A percentile compares a stretch with the other conserved stretches of the same genome.
Evolutionary conservation across 2,329 filamentous ascomycete genomes (phyloP).

Genomic region (Aureobasidium lini): DNA sequence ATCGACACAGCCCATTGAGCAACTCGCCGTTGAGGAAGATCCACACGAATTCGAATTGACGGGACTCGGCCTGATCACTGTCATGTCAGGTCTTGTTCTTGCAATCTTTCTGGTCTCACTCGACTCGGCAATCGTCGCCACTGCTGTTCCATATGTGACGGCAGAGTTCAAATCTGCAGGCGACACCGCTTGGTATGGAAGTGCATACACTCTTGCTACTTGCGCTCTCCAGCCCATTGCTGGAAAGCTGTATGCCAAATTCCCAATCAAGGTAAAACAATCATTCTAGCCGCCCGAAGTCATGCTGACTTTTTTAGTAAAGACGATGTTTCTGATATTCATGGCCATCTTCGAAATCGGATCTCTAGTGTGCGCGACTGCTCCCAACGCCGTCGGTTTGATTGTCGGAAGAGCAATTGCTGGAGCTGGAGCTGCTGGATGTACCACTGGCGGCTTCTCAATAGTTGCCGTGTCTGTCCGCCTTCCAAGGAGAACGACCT

Average conservation of each 20-base stretch:
- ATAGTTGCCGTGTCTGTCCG: constrained; percentile 39
- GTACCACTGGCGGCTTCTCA: constrained; percentile 27
- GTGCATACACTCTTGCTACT: constrained; percentile 37
- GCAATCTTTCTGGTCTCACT: constrained; percentile 4
- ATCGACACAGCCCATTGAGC: neutral
- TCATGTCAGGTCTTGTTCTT: neutral
- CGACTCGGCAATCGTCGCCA: constrained; percentile 24
- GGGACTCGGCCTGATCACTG: neutral
- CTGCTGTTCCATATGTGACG: constrained; percentile 33
- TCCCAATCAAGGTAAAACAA: constrained; percentile 26
- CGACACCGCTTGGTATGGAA: constrained; percentile 34
- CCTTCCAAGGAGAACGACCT: constrained; percentile 33
- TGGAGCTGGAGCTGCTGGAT: constrained; percentile 34
- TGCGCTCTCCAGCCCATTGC: constrained; percentile 38
- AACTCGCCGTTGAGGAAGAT: neutral
- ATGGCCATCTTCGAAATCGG: constrained; percentile 48
- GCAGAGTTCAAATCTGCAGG: constrained; percentile 34
- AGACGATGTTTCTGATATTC: constrained; percentile 25
- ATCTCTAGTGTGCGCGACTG: constrained; percentile 45
- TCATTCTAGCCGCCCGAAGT: neutral
- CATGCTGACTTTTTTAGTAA: too few relatives aligned
- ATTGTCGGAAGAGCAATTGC: constrained; percentile 37
- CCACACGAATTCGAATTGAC: neutral
- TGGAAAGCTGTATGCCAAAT: constrained; percentile 42
- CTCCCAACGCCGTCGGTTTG: constrained; percentile 27